These are phyloP conservation scores for Fonsecaea pedrosoi DNA, from an alignment of 2,329 filamentous ascomycete species.

Conservation along the genomic window DNA sequence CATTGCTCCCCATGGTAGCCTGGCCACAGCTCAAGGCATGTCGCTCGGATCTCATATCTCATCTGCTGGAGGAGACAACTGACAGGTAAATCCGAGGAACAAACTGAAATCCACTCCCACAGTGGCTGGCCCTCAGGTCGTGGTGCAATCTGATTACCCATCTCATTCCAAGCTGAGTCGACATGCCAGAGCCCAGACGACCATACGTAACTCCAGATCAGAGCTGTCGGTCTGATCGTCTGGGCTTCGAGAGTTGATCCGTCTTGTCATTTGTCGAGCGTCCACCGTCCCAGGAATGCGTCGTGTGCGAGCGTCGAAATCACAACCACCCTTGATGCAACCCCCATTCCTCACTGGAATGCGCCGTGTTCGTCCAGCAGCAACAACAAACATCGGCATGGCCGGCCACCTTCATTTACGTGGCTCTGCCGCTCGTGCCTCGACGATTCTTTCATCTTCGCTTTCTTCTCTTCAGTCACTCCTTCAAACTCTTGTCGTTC, in stretches of 20 bases:
- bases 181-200: slow-evolving; percentile 7
- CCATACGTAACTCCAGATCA: background rate
- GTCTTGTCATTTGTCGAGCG: background rate
- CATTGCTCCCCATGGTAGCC: background rate
- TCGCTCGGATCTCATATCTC: background rate
- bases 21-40: background rate
- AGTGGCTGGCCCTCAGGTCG: slow-evolving; percentile 1
- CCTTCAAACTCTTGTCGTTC: slow-evolving; percentile 10
- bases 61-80: too few relatives aligned
- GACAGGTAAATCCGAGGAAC: background rate
- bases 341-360: slow-evolving; percentile 17
- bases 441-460: background rate
- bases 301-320: slow-evolving; percentile 1
- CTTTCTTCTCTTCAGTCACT: slow-evolving; percentile 20
- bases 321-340: slow-evolving; percentile 1
- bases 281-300: background rate
- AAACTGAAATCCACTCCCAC: background rate
- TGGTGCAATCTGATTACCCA: slow-evolving; percentile 10
- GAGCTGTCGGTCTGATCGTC: background rate
- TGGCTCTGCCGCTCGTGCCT: slow-evolving; percentile 10
- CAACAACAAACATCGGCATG: slow-evolving; percentile 18
- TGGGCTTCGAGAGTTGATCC: background rate
- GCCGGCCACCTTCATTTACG: slow-evolving; percentile 23
- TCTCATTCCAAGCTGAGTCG: slow-evolving; percentile 29
- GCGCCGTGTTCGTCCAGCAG: background rate